These are phyloP conservation scores for Fraxinus latifolia DNA, from an alignment of 305 asterid genomes.

Conservation along the genomic window DNA sequence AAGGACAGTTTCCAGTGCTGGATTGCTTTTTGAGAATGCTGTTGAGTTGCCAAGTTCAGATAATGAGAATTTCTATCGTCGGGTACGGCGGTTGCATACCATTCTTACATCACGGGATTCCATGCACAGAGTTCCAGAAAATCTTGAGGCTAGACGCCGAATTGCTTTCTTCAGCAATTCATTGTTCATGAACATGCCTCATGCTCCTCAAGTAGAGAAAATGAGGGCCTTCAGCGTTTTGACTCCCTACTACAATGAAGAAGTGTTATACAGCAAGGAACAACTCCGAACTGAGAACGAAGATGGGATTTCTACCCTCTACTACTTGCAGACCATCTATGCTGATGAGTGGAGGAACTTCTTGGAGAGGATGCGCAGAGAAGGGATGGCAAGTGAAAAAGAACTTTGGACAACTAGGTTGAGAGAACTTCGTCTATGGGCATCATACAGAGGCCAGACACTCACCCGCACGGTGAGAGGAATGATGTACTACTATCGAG, in stretches of 20 bases:
- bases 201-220: slow-evolving; percentile 53
- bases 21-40: slow-evolving; percentile 43
- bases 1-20: slow-evolving; percentile 32
- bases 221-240: slow-evolving; percentile 55
- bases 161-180: slow-evolving; percentile 55
- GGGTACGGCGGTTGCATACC: slow-evolving; percentile 42
- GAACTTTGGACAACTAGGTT: slow-evolving; percentile 42
- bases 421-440: slow-evolving; percentile 69
- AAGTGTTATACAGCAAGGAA: slow-evolving; percentile 43
- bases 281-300: slow-evolving; percentile 52
- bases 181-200: slow-evolving; percentile 54
- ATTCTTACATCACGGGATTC: slow-evolving; percentile 51
- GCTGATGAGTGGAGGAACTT: slow-evolving; percentile 56
- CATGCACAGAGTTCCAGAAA: slow-evolving; percentile 42
- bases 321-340: slow-evolving; percentile 50
- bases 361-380: slow-evolving; percentile 45
- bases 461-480: slow-evolving; percentile 93
- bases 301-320: slow-evolving; percentile 51
- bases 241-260: slow-evolving; percentile 56
- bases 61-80: slow-evolving; percentile 44
- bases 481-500: slow-evolving; percentile 93
- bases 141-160: slow-evolving; percentile 55
- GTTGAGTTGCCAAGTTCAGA: slow-evolving; percentile 36
- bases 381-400: slow-evolving; percentile 43
- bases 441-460: slow-evolving; percentile 96